Base-by-base conservation (phyloP, 331 rosid genomes). In the Quercus lobata region DNA sequence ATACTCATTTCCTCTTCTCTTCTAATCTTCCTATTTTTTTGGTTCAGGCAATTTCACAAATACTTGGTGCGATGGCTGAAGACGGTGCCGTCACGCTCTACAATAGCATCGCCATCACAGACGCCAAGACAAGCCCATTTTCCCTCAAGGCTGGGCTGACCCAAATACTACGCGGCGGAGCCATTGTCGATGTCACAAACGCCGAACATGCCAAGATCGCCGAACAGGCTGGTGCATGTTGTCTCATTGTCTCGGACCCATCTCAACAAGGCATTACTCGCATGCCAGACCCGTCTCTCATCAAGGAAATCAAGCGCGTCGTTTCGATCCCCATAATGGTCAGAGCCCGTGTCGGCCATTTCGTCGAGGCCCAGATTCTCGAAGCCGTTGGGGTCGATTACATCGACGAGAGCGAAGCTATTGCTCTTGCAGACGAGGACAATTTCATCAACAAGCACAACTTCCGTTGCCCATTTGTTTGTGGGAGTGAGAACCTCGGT, bases 321-420 rank as follows among this genome's bases (percentile, higher is more conserved):
- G 87, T 91, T 1, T 84, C 91, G 17, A 70, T 91, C 32, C 98
- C 98, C 8, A 71, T 93, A 3, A 76, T 93, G 71, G 86, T 88
- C 17, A 80, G 91, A 54, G 89, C 87, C 7, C 88, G 95, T 32
- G 84, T 90, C 4, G 98, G 98, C n/a, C 98, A 91, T 65, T 90
- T 93, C 82, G 95, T 90, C 0, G 98, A 93, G 73, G 98, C 97
- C 2, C 97, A 93, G 93, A 88, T 93, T 57, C 92, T 93, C 0
- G 89, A 90, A 79, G 81, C 88, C 41, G n/a, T 83, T 14, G 93
- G 91, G 2, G 95, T 86, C 2, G 94, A 87, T 55, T 90, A 90
- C 62, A 71, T 93, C 80, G 95, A 93, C 75, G 98, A 93, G 69
- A 90, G 89, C 87, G 97, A 91, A 74, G 46, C 56, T 6, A 80